Evolutionary conservation across 345 rosid genomes (phyloP).

Genomic region (Rhizophora apiculata): DNA sequence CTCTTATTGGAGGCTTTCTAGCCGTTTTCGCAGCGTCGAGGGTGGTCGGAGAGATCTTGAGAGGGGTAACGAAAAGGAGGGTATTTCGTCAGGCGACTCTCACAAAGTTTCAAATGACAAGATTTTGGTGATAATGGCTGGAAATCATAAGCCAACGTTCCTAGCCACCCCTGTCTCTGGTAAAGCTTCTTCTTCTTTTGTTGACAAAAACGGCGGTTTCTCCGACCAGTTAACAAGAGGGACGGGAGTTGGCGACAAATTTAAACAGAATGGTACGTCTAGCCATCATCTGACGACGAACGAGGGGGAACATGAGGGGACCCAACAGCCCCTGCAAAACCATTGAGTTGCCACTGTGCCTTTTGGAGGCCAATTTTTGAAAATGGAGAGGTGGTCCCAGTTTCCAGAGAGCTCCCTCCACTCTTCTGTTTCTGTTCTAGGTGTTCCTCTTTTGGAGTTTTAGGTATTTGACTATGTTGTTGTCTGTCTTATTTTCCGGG

Average conservation of each 20-base stretch:
- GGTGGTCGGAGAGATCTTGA: conserved; percentile 12
- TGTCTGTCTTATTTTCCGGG: conserved; percentile 16
- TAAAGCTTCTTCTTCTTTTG: conserved; percentile 4
- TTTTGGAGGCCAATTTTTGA: background rate
- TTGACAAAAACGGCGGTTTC: too few relatives aligned
- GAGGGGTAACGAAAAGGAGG: conserved; percentile 12
- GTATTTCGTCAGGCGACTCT: background rate
- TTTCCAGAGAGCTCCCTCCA: background rate
- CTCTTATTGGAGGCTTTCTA: conserved; percentile 90
- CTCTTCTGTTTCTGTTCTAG: background rate
- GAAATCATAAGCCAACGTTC: conserved; percentile 26
- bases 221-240: background rate
- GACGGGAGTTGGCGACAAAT: conserved; percentile 35
- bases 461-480: conserved; percentile 11
- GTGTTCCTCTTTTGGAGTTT: background rate
- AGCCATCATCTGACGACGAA: background rate
- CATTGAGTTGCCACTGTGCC: background rate
- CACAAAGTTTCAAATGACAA: conserved; percentile 20
- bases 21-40: conserved; percentile 16
- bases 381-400: background rate
- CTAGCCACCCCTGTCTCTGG: conserved; percentile 28
- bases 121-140: conserved; percentile 33
- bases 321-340: background rate
- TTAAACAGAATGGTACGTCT: background rate
- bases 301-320: background rate